Evolutionary conservation across 1,139 yeast species (phyloP).

Genomic region (Diutina siamensis): DNA sequence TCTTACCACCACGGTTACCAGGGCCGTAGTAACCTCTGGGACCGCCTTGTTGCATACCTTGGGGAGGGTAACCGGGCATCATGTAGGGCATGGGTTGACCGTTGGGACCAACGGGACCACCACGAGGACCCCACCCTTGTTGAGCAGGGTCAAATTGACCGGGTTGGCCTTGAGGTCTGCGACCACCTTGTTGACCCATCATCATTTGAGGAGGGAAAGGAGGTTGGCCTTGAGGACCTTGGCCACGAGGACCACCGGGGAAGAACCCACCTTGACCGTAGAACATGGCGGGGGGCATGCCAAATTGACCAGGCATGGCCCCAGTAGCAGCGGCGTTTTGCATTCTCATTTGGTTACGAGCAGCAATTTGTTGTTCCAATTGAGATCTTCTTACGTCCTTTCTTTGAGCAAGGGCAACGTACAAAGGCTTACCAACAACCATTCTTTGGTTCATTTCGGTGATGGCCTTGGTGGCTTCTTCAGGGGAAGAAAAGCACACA

Average conservation of each 20-base stretch:
- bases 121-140: conserved; percentile 67
- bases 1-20: conserved; percentile 33
- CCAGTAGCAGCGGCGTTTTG: conserved; percentile 86
- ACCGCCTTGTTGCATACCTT: conserved; percentile 37
- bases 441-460: conserved; percentile 98
- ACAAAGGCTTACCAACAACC: conserved; percentile 91
- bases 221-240: conserved; percentile 11
- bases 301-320: conserved; percentile 88
- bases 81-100: conserved; percentile 79
- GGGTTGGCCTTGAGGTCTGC: conserved; percentile 3
- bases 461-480: conserved; percentile 98
- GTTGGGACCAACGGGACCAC: conserved; percentile 69
- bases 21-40: conserved; percentile 18
- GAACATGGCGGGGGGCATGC: conserved; percentile 75
- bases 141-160: conserved; percentile 33
- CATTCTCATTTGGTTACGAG: conserved; percentile 96
- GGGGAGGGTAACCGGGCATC: conserved; percentile 55
- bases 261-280: conserved; percentile 80
- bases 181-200: conserved; percentile 48
- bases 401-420: conserved; percentile 98
- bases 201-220: conserved; percentile 88
- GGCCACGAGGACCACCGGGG: conserved; percentile 66
- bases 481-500: conserved; percentile 96
- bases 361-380: conserved; percentile 95
- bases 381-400: conserved; percentile 97